Percentiles rank a stretch among this genome's conserved stretches.
Evolutionary conservation across 805 yeast species (phyloP).

Genomic region (Zygosaccharomyces bailii): DNA sequence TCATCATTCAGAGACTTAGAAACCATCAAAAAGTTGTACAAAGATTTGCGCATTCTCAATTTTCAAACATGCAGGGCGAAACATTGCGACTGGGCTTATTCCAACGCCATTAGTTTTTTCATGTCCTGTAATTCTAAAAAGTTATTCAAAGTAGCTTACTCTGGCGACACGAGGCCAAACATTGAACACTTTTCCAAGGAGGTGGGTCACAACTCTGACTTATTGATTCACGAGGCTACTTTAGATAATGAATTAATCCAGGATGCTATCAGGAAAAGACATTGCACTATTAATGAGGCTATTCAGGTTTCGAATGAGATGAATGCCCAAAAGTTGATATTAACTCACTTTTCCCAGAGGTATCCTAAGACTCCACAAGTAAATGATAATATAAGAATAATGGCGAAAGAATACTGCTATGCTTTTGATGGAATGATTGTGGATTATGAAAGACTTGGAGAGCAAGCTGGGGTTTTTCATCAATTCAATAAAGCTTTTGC

Average conservation of each 20-base stretch:
- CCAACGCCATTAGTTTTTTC: constrained; percentile 52
- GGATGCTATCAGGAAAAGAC: constrained; percentile 80
- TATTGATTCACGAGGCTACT: constrained; percentile 91
- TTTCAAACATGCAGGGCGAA: constrained; percentile 68
- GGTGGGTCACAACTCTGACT: constrained; percentile 63
- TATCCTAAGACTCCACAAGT: constrained; percentile 58
- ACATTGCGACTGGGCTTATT: constrained; percentile 83
- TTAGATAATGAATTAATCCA: constrained; percentile 71
- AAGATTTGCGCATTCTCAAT: constrained; percentile 41
- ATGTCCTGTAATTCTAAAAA: constrained; percentile 26
- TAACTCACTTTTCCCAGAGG: constrained; percentile 93
- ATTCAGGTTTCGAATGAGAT: constrained; percentile 62
- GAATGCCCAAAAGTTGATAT: constrained; percentile 65
- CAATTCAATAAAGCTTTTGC: constrained; percentile 33
- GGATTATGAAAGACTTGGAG: constrained; percentile 43
- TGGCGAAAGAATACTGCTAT: constrained; percentile 41
- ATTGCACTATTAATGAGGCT: constrained; percentile 88
- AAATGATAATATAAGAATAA: constrained; percentile 28
- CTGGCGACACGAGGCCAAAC: constrained; percentile 94
- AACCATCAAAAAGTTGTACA: constrained; percentile 37
- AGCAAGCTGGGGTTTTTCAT: constrained; percentile 32
- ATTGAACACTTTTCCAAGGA: constrained; percentile 49
- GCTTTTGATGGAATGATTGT: constrained; percentile 69
- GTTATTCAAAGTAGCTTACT: constrained; percentile 71
- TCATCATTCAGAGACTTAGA: constrained; percentile 29